Base-by-base conservation (phyloP, 2,329 filamentous ascomycete genomes). In the Epichloe brachyelytri region DNA sequence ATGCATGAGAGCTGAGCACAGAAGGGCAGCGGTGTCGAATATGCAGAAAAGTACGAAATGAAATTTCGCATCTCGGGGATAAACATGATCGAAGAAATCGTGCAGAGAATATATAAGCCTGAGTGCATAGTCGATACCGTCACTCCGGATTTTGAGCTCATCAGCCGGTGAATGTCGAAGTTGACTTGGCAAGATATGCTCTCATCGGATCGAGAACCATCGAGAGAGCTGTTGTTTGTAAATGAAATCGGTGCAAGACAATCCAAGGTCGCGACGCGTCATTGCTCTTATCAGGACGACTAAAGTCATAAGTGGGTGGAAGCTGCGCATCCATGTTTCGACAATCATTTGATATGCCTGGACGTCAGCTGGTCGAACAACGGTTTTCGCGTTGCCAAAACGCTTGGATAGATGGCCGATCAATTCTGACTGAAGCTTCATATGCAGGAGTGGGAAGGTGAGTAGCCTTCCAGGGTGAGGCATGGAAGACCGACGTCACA, bases 1-100 rank as follows among this genome's bases (percentile, higher is more conserved):
- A 53, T 78, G 74, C 4, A 76, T 66, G 6, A 78, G 62, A 3
- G 74, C 70, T 0, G 74, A 77, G 61, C 72, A 77, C 4, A 77
- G 58, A 17, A 75, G 63, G 0, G 75, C 72, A 0, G 73, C 68
- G 0, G 72, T 74, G 53, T 78, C 73, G 45, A 78, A 78, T 34
- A 76, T 69, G 43, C 66, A 65, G 51, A 77, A 78, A 0, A 74
- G 62, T 5, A 74, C 68, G 48, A 73, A 68, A 54, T 76, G 71
- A 41, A 74, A 76, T 37, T 72, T 75, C 5, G 69, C 66, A 43
- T 75, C 71, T 12, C 69, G 61, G 0, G 72, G 71, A 46, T 68
- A 71, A 8, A 71, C 63, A 37, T 70, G 64, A 17, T 72, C 61
- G 48, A 75, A 73, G 10, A 76, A 66, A 14, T 59, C 56, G 20